Evolutionary conservation across 495 filamentous ascomycete genomes (phyloP), one percentile per base, ranked within the genome.

Genomic region (Sordaria brevicollis): DNA sequence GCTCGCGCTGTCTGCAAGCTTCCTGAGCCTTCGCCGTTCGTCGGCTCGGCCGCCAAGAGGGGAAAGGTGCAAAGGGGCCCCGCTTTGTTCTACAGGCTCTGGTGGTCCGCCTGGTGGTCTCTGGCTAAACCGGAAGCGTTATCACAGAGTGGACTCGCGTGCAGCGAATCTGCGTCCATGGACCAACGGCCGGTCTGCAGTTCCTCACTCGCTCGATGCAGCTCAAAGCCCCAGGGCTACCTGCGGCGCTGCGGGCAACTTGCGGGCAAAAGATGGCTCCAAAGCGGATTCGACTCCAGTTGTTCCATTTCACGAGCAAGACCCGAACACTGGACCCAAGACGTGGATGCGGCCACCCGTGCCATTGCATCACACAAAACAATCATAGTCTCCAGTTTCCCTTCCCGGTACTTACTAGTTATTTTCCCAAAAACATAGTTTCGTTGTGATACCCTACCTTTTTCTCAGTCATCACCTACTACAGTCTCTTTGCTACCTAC

Each of bases 361-460:
- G n/a, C 33, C 41, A 70, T 71, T 67, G 70, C 74, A 75, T 76
- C 76, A 70, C 72, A 69, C 69, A 71, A 66, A 68, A 68, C 31
- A 17, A 17, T 10, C 35, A 21, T 19, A 19, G 35, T 34, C n/a
- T n/a, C 25, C 5, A n/a, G 21, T 9, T 62, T 57, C 49, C 21
- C 19, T 21, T n/a, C n/a, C n/a, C n/a, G n/a, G n/a, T n/a, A n/a
- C n/a, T n/a, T n/a, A n/a, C 39, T 11, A 15, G 21, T 49, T 34
- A 3, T 62, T 25, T 21, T 35, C n/a, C 39, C 33, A 49, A 65
- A 54, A 35, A 36, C 34, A 34, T n/a, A 54, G 39, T 65, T n/a
- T n/a, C 43, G 29, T 21, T 67, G 35, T 69, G 41, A 65, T 69
- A 66, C 31, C 65, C 49, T 21, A 31, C 25, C 25, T 25, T 29